Percentiles rank a stretch among this genome's conserved stretches.
Conservation (phyloP, 2,329 filamentous ascomycete species). For the Penicillium palitans region DNA sequence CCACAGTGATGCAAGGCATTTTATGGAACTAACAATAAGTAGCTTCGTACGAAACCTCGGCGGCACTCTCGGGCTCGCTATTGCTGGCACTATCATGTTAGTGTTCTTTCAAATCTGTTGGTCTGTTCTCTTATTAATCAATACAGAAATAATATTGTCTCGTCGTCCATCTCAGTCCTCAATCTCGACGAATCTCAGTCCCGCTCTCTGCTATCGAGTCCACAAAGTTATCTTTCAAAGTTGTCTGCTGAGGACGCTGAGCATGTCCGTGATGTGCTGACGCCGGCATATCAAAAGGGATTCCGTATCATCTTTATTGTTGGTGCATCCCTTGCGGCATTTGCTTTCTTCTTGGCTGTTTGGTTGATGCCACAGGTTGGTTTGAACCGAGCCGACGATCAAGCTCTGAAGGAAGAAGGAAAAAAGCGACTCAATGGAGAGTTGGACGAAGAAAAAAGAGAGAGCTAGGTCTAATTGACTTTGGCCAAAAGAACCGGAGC, state of each 20-base stretch:
- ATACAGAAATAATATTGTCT: slow-evolving; percentile 34
- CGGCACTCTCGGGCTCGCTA: slow-evolving; percentile 43
- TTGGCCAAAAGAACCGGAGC: not conserved
- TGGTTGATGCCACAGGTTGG: slow-evolving; percentile 41
- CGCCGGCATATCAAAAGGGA: slow-evolving; percentile 40
- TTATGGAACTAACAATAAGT: slow-evolving; percentile 4
- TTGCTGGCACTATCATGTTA: slow-evolving; percentile 45
- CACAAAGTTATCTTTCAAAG: slow-evolving; percentile 31
- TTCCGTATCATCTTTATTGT: slow-evolving; percentile 46
- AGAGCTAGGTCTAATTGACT: not conserved
- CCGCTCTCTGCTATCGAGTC: slow-evolving; percentile 32
- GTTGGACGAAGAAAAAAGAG: slow-evolving; percentile 19
- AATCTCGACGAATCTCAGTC: slow-evolving; percentile 24
- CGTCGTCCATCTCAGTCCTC: slow-evolving; percentile 29
- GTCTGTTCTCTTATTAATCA: too few relatives aligned
- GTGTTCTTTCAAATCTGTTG: not conserved
- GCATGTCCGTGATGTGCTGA: slow-evolving; percentile 30
- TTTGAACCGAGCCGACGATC: slow-evolving; percentile 32
- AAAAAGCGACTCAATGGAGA: slow-evolving; percentile 23
- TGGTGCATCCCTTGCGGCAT: slow-evolving; percentile 37
- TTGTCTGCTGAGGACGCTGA: slow-evolving; percentile 27
- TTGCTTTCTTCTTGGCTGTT: slow-evolving; percentile 37
- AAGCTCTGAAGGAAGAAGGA: slow-evolving; percentile 32
- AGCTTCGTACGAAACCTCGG: slow-evolving; percentile 47
- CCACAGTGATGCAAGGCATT: not conserved